Conservation (phyloP, 2,329 filamentous ascomycete species). For the Talaromyces sp. region DNA sequence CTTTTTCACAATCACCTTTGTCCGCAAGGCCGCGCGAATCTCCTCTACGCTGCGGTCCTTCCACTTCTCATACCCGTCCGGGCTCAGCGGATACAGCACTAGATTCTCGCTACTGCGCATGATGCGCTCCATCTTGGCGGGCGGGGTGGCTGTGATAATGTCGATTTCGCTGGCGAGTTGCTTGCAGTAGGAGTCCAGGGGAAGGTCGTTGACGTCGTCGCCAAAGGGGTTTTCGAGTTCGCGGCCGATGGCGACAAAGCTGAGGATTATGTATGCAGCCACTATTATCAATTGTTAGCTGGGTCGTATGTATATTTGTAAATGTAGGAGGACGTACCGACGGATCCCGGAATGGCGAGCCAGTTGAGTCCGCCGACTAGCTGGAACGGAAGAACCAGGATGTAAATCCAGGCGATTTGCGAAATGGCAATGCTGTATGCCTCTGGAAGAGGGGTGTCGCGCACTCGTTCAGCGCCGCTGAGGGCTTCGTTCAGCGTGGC, state of each 20-base stretch:
- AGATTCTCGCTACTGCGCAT: conserved; percentile 29
- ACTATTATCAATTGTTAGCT: conserved; percentile 20
- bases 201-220: conserved; percentile 75
- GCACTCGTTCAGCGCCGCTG: conserved; percentile 68
- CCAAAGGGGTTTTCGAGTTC: conserved; percentile 86
- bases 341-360: conserved; percentile 72
- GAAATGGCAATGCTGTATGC: conserved; percentile 81
- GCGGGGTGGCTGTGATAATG: conserved; percentile 58
- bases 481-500: conserved; percentile 66
- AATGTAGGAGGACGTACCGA: conserved; percentile 36
- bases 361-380: conserved; percentile 60
- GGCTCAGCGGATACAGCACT: conserved; percentile 36
- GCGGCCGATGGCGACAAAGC: conserved; percentile 67
- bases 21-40: conserved; percentile 38
- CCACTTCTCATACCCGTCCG: conserved; percentile 46
- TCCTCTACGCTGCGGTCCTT: conserved; percentile 43
- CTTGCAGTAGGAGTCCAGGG: conserved; percentile 69
- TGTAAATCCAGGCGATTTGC: conserved; percentile 82
- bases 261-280: conserved; percentile 77
- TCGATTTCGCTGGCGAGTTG: conserved; percentile 71
- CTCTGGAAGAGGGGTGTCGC: conserved; percentile 75
- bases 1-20: conserved; percentile 29
- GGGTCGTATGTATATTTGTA: background rate
- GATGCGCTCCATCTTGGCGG: conserved; percentile 50
- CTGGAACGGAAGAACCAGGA: conserved; percentile 77